Evolutionary conservation across 257 asterid genomes (phyloP).

Genomic region (Cynanchum wilfordii): DNA sequence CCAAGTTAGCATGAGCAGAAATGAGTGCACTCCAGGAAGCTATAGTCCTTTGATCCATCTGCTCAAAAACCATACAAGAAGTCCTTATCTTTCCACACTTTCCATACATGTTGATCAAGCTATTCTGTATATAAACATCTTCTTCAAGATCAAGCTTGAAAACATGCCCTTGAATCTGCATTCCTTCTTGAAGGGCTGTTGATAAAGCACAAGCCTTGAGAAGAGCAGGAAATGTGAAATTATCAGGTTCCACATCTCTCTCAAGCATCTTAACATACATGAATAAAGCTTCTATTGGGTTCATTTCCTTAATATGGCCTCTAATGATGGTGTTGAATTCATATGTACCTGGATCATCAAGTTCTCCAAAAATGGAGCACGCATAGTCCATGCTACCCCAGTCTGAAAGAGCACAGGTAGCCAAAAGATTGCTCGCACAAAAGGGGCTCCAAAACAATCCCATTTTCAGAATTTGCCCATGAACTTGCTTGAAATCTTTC

Average conservation of each 20-base stretch:
- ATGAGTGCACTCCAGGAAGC: slow-evolving; percentile 92
- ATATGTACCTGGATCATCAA: slow-evolving; percentile 52
- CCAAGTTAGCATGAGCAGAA: slow-evolving; percentile 50
- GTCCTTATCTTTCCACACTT: slow-evolving; percentile 42
- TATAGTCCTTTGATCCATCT: slow-evolving; percentile 45
- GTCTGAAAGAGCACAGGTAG: slow-evolving; percentile 69
- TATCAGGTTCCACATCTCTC: slow-evolving; percentile 48
- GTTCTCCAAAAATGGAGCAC: slow-evolving; percentile 50
- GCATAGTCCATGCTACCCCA: slow-evolving; percentile 95
- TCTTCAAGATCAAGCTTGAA: slow-evolving; percentile 48
- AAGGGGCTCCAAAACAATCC: slow-evolving; percentile 57
- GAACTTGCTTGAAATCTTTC: slow-evolving; percentile 60
- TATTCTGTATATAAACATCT: slow-evolving; percentile 63
- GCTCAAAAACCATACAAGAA: slow-evolving; percentile 43
- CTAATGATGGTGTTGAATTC: slow-evolving; percentile 65
- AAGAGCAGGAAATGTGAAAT: slow-evolving; percentile 60
- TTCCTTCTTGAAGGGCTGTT: slow-evolving; percentile 35
- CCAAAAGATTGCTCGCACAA: slow-evolving; percentile 59
- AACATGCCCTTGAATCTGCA: slow-evolving; percentile 67
- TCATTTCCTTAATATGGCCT: slow-evolving; percentile 49
- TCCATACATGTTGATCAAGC: slow-evolving; percentile 76
- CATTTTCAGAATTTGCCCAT: slow-evolving; percentile 54
- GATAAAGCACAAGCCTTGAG: slow-evolving; percentile 53
- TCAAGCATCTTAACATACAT: slow-evolving; percentile 57
- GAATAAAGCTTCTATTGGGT: slow-evolving; percentile 35